A percentile compares a stretch with the other conserved stretches of the same genome.
Conservation (phyloP, 2,329 filamentous ascomycete species). For the Ceratocystis harringtonii region DNA sequence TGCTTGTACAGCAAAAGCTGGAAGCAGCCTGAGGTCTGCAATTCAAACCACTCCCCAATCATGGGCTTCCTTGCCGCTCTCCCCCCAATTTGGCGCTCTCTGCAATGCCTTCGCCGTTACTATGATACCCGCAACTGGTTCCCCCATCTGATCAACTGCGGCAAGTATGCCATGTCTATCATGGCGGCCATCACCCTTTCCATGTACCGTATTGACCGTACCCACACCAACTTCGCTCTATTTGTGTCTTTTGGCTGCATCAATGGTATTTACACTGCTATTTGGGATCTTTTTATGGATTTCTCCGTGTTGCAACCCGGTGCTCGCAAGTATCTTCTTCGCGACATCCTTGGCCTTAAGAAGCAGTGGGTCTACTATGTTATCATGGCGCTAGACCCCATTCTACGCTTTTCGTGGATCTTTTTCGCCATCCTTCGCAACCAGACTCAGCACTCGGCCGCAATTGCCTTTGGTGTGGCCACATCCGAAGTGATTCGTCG, state of each 20-base stretch:
- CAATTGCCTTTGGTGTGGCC: constrained; percentile 64
- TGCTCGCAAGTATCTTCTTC: constrained; percentile 51
- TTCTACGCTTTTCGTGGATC: constrained; percentile 87
- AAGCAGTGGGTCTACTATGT: constrained; percentile 68
- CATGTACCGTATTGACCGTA: constrained; percentile 61
- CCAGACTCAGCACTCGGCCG: constrained; percentile 66
- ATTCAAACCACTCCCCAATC: constrained; percentile 67
- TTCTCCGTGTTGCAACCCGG: constrained; percentile 78
- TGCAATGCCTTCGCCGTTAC: constrained; percentile 86
- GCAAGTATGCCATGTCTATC: constrained; percentile 81
- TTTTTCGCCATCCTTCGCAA: constrained; percentile 76
- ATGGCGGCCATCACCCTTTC: constrained; percentile 63
- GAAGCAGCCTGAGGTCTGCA: constrained; percentile 61
- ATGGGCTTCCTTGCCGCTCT: constrained; percentile 74
- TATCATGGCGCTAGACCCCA: constrained; percentile 68
- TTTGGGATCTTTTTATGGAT: constrained; percentile 96
- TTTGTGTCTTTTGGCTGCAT: constrained; percentile 71
- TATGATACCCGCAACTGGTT: constrained; percentile 74
- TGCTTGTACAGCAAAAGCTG: constrained; percentile 76
- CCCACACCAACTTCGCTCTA: constrained; percentile 42
- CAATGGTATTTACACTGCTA: constrained; percentile 66
- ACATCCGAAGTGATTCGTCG: constrained; percentile 69
- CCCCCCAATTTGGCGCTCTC: constrained; percentile 75
- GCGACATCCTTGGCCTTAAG: constrained; percentile 68
- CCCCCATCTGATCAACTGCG: constrained; percentile 81